Evolutionary conservation across 2,329 filamentous ascomycete species (phyloP).

Genomic region (Diaporthe aspalathi): DNA sequence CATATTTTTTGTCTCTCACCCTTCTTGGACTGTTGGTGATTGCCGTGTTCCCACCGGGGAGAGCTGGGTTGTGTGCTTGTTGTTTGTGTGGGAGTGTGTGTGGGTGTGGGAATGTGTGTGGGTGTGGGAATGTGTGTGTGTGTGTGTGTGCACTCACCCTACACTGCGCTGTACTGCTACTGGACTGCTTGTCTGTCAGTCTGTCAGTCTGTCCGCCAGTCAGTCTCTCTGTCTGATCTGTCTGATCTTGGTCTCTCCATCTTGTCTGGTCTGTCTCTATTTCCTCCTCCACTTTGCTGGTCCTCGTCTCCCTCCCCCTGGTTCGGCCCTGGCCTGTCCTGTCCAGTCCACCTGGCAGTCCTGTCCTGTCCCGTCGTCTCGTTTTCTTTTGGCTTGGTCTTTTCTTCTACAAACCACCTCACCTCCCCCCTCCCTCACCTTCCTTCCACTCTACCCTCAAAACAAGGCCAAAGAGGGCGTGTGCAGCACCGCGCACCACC

Average conservation of each 20-base stretch:
- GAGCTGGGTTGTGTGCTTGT: neutral
- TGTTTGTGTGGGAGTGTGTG: slow-evolving; percentile 1
- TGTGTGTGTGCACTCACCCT: no score
- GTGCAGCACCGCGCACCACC: slow-evolving; percentile 23
- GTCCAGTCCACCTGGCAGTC: slow-evolving; percentile 30
- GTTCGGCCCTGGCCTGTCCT: slow-evolving; percentile 25
- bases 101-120: neutral
- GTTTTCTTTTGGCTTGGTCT: slow-evolving; percentile 15
- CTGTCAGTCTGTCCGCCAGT: neutral
- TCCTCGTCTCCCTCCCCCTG: slow-evolving; percentile 32
- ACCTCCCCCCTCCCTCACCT: slow-evolving; percentile 24
- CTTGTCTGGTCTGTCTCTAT: slow-evolving; percentile 11
- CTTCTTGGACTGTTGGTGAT: neutral
- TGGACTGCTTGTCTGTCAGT: neutral
- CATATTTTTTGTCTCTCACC: slow-evolving; percentile 7
- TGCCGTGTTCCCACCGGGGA: neutral
- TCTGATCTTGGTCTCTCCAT: slow-evolving; percentile 28
- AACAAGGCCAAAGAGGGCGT: slow-evolving; percentile 27
- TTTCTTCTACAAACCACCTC: slow-evolving; percentile 28
- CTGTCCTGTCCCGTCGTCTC: slow-evolving; percentile 24
- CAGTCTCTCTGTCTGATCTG: slow-evolving; percentile 17
- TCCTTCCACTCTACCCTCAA: neutral
- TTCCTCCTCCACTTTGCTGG: slow-evolving; percentile 29
- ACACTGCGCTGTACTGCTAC: neutral
- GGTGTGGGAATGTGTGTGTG: no score